These are phyloP conservation scores for Bifiguratus adelaidae DNA, from an alignment of 192 early-diverging fungal genomes.

Conservation along the genomic window DNA sequence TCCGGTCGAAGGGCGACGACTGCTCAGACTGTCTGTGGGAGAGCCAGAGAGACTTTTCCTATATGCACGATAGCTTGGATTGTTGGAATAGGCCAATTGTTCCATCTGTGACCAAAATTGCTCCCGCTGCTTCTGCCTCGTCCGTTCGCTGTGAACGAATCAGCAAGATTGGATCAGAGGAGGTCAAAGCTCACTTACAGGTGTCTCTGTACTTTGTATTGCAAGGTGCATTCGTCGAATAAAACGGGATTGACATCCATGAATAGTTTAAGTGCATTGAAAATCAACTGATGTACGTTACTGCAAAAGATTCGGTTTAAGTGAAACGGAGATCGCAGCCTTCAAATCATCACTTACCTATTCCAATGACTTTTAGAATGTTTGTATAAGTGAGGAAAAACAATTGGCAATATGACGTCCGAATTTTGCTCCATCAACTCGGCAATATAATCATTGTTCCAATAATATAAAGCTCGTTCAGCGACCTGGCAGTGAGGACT, in stretches of 20 bases:
- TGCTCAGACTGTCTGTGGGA: too few relatives aligned
- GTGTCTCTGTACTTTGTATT: conserved; percentile 75
- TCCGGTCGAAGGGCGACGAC: too few relatives aligned
- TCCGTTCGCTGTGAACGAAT: conserved; percentile 51
- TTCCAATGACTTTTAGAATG: conserved; percentile 91
- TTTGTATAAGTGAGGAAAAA: conserved; percentile 76
- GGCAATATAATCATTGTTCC: conserved; percentile 90
- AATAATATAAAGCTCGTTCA: conserved; percentile 81
- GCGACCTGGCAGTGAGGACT: conserved; percentile 89
- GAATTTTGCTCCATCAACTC: conserved; percentile 82
- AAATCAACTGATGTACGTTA: conserved; percentile 82
- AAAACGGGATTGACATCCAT: conserved; percentile 80
- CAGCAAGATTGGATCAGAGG: neutral
- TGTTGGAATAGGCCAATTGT: too few relatives aligned
- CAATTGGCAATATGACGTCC: conserved; percentile 71
- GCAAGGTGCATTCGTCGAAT: conserved; percentile 79
- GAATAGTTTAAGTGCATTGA: conserved; percentile 84
- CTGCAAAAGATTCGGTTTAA: conserved; percentile 10
- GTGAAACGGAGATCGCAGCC: conserved; percentile 4
- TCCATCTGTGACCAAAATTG: conserved; percentile 75
- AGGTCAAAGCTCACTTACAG: conserved; percentile 9
- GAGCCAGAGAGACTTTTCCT: too few relatives aligned
- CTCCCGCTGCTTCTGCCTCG: conserved; percentile 70
- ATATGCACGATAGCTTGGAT: too few relatives aligned
- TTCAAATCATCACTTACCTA: conserved; percentile 26